These are phyloP conservation scores for Grosmannia huntii DNA, from an alignment of 2,329 filamentous ascomycete species.

Conservation along the genomic window DNA sequence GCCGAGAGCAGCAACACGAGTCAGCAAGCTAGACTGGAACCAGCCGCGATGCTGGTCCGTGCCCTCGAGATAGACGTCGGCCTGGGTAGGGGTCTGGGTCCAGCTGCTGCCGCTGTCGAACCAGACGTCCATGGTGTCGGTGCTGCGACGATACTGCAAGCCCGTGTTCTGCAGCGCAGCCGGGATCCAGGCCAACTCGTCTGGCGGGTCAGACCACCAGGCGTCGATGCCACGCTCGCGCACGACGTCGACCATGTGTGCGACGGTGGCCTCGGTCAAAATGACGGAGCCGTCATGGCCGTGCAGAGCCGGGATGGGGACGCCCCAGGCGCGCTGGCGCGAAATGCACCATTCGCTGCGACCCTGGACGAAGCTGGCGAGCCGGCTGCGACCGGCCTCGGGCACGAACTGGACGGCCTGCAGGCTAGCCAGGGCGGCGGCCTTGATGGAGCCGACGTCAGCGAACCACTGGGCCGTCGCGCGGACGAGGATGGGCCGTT, in stretches of 20 bases:
- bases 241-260: constrained; percentile 73
- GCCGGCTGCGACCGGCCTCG: constrained; percentile 54
- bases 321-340: constrained; percentile 87
- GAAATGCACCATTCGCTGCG: constrained; percentile 98
- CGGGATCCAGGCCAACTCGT: constrained; percentile 69
- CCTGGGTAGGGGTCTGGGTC: constrained; percentile 45
- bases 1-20: constrained; percentile 56
- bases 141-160: constrained; percentile 57
- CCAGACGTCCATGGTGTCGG: constrained; percentile 98
- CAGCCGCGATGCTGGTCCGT: constrained; percentile 94
- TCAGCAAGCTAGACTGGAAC: constrained; percentile 95
- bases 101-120: constrained; percentile 97
- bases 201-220: constrained; percentile 77
- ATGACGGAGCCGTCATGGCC: constrained; percentile 61
- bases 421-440: constrained; percentile 56
- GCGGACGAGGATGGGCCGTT: constrained; percentile 77
- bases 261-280: constrained; percentile 66
- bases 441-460: constrained; percentile 74
- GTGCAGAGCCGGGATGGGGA: constrained; percentile 88
- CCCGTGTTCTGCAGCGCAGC: constrained; percentile 37
- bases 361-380: constrained; percentile 76
- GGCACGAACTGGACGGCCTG: constrained; percentile 68
- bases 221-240: constrained; percentile 70
- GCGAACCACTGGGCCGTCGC: constrained; percentile 98
- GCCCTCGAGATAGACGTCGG: constrained; percentile 87